Evolutionary conservation across 345 rosid genomes (phyloP), one percentile per base, ranked within the genome.

Genomic region (Turritis glabra): DNA sequence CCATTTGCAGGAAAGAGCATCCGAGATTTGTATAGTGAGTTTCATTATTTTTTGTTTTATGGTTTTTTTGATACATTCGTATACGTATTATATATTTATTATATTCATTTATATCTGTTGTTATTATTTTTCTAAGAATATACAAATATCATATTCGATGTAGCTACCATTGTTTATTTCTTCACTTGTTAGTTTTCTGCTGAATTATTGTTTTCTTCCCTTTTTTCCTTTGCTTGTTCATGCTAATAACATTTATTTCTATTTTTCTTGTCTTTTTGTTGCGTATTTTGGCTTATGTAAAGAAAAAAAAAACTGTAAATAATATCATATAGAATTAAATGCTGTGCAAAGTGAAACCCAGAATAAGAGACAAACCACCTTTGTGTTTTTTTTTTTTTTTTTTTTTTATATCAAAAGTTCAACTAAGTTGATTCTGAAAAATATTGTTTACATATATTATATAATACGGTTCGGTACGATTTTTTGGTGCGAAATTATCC

Each of bases 21-120:
- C 64, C 56, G 68, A 64, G 77, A 71, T 77, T 50, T 77, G 81
- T 77, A 77, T 72, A 77, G 73, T 50, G 77, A 77, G 73, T 62
- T 58, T 62, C 29, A 15, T 5, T n/a, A n/a, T 59, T 67, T 55
- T 59, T 62, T 19, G 3, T 68, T 60, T 60, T 17, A 14, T n/a
- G 3, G 30, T 65, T 48, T 60, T 60, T 67, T 60, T 40, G 6
- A 57, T 53, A 56, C n/a, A 43, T 76, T 63, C 13, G 1, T 63
- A 64, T 55, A 77, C 67, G 71, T 56, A 50, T 22, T 54, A 43
- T 48, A 21, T 48, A 48, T 48, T 17, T 50, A 14, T 37, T 47
- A 23, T 75, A 76, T 77, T 77, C 75, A 69, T 77, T 77, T 44
- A 55, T 77, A 69, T 63, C 46, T 70, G 76, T 77, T 64, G 64